These are phyloP conservation scores for Hansenula lynferdii DNA, from an alignment of 1,139 yeast species.

Conservation along the genomic window DNA sequence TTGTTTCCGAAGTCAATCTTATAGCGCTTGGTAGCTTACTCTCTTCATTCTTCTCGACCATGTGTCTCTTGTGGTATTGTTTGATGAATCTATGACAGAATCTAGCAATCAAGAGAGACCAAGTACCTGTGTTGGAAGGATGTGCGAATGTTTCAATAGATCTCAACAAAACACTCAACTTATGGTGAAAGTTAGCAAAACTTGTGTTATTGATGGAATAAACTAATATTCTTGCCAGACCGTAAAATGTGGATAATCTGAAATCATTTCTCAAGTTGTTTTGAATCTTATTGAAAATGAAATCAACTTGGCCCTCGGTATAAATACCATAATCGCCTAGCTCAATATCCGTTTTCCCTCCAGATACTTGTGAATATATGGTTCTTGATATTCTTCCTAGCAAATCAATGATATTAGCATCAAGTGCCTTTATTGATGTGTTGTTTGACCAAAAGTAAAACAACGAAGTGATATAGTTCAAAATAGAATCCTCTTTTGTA, in stretches of 20 bases:
- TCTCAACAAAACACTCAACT: conserved; percentile 51
- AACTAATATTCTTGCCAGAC: conserved; percentile 59
- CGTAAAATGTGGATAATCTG: conserved; percentile 48
- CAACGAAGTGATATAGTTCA: conserved; percentile 54
- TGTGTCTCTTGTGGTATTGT: conserved; percentile 54
- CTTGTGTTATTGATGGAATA: conserved; percentile 57
- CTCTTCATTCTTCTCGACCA: conserved; percentile 38
- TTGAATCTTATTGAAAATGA: conserved; percentile 45
- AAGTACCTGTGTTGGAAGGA: conserved; percentile 84
- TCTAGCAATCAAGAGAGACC: conserved; percentile 73
- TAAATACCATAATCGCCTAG: conserved; percentile 56
- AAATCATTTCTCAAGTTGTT: conserved; percentile 47
- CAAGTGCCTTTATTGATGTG: conserved; percentile 53
- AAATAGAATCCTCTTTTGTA: conserved; percentile 21
- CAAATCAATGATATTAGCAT: conserved; percentile 61
- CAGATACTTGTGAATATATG: conserved; percentile 28
- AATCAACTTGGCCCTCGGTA: conserved; percentile 53
- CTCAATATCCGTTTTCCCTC: conserved; percentile 23
- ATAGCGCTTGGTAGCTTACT: conserved; percentile 32
- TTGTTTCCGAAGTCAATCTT: conserved; percentile 41
- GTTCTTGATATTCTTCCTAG: conserved; percentile 59
- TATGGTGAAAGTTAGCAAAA: conserved; percentile 47
- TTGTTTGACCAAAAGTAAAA: conserved; percentile 73
- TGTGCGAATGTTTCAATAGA: conserved; percentile 84
- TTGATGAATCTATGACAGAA: conserved; percentile 52